A percentile compares a stretch with the other conserved stretches of the same genome.
phyloP scores from a whole-genome alignment of 1,284 basidiomycete genomes.

The Tranzscheliella williamsii region DNA sequence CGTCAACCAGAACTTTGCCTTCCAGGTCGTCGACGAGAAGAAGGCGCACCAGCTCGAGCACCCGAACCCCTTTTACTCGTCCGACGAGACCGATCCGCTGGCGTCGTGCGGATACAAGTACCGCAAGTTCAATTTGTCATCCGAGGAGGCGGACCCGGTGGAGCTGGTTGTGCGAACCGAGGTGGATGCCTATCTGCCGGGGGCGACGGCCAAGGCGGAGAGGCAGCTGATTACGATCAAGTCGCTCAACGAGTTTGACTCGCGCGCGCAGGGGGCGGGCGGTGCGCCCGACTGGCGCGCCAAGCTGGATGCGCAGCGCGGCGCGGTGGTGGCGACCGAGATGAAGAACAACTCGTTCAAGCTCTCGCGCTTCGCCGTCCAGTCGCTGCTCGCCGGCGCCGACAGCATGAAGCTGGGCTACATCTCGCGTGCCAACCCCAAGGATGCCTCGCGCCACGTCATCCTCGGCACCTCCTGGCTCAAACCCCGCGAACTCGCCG shows the following conservation, averaged over 20 bases:
- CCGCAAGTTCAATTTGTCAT: constrained; percentile 90
- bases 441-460: constrained; percentile 92
- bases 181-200: constrained; percentile 79
- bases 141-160: constrained; percentile 77
- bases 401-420: constrained; percentile 97
- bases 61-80: constrained; percentile 80
- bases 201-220: constrained; percentile 29
- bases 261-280: constrained; percentile 84
- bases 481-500: constrained; percentile 91
- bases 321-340: constrained; percentile 97
- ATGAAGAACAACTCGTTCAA: constrained; percentile 99
- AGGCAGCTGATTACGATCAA: constrained; percentile 72
- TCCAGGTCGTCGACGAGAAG: constrained; percentile 86
- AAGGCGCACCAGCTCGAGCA: constrained; percentile 62
- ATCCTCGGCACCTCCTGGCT: constrained; percentile 93
- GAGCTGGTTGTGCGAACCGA: constrained; percentile 93
- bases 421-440: constrained; percentile 89
- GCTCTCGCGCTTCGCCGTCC: constrained; percentile 95
- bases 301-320: constrained; percentile 92
- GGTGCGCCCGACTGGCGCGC: constrained; percentile 95
- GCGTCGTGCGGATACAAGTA: constrained; percentile 96
- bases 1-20: constrained; percentile 98
- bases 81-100: constrained; percentile 89
- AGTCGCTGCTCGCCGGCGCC: constrained; percentile 91
- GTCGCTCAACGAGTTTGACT: constrained; percentile 95